A percentile compares a stretch with the other conserved stretches of the same genome.
Conservation (phyloP, 805 yeast species). For the Komagataella ulmi region DNA sequence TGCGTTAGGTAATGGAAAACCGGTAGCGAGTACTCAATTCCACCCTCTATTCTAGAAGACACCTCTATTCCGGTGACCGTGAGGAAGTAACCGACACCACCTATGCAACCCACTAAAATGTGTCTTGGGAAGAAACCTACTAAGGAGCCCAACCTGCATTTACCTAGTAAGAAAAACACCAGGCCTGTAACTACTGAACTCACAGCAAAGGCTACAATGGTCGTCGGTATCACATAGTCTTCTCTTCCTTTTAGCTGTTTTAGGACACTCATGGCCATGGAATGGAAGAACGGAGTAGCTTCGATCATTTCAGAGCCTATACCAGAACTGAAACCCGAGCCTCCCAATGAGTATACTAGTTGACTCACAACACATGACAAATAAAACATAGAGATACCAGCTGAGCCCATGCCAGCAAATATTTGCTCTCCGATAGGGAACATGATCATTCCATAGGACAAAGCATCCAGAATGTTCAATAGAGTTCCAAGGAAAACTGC, state of each 20-base stretch:
- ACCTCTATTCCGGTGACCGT: constrained; percentile 88
- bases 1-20: constrained; percentile 38
- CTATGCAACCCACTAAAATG: constrained; percentile 92
- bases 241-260: constrained; percentile 25
- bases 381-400: constrained; percentile 90
- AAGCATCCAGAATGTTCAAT: constrained; percentile 80
- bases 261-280: constrained; percentile 75
- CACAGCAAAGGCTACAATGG: constrained; percentile 72
- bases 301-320: constrained; percentile 98
- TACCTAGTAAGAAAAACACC: constrained; percentile 68
- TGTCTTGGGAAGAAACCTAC: constrained; percentile 96
- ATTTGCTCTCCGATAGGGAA: constrained; percentile 80
- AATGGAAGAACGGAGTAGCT: constrained; percentile 95
- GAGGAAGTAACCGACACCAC: constrained; percentile 94
- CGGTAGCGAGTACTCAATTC: constrained; percentile 46
- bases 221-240: constrained; percentile 63
- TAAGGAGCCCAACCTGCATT: constrained; percentile 64
- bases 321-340: constrained; percentile 81
- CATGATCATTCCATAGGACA: constrained; percentile 95
- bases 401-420: constrained; percentile 69
- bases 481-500: constrained; percentile 78
- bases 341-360: constrained; percentile 78
- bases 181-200: constrained; percentile 81
- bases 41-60: constrained; percentile 67
- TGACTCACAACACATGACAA: constrained; percentile 86